Evolutionary conservation across 176 grass and related monocot species (phyloP), one percentile per base, ranked within the genome.

Genomic region (Miscanthus lutarioriparius): DNA sequence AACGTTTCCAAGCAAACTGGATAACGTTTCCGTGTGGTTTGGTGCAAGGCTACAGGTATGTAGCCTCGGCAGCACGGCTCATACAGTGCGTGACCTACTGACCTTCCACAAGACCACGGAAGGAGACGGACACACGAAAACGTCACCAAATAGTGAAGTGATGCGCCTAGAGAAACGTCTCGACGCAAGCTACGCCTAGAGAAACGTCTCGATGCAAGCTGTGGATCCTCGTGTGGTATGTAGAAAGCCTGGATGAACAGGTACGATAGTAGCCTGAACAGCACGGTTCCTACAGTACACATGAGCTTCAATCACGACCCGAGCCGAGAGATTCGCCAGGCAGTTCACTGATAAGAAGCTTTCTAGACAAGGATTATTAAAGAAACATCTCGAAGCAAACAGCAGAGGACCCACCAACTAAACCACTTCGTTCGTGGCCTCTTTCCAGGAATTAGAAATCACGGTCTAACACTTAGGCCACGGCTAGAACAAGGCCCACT

Each of bases 381-480:
- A 7, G 79, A 17, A 82, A 12, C 51, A 63, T 39, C 49, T 26
- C 28, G 27, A 70, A 76, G 71, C 71, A 67, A 69, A 59, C 53
- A 40, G 35, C 7, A 28, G 8, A 23, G 30, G 32, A 67, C 25
- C 28, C 64, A 78, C 64, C 81, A 88, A 79, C 72, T 54, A 27
- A 62, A 82, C 72, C 79, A 82, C 72, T 68, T 59, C 72, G 8
- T 15, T 45, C 72, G 8, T 15, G 13, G 5, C 27, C n/a, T 48
- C 26, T 54, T 79, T 78, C 5, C 16, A 33, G 10, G 64, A 30
- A 80, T 19, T 28, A 58, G 36, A 67, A 59, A 61, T 16, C 33
- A 36, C 16, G 23, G 59, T 71, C 49, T 78, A 48, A 48, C 49
- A 72, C 75, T 19, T 45, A 82, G 54, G 64, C 88, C 72, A 86